Evolutionary conservation across 2,329 filamentous ascomycete genomes (phyloP), one percentile per base, ranked within the genome.

Genomic region (Ophiostoma ips): DNA sequence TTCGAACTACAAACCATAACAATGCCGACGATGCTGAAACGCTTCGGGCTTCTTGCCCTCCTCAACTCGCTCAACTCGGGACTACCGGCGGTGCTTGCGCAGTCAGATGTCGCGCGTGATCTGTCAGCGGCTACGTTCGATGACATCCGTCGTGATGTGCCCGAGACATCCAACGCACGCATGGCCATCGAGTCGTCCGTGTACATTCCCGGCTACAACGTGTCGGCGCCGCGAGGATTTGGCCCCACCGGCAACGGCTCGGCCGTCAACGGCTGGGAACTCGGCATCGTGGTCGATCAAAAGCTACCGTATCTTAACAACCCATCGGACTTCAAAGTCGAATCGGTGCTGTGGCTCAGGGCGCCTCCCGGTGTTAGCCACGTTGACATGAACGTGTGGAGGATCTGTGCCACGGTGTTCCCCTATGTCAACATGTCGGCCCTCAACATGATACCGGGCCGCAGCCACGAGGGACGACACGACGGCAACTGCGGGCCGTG

Each of bases 1-100:
- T n/a, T n/a, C n/a, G 76, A 28, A 8, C 4, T 8, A 28, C 5
- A 28, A 28, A 8, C 24, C 24, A 28, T 28, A 5, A 28, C 24
- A 28, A 28, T 28, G 24, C 4, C 24, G 24, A 28, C 8, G 8
- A 28, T 28, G 4, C 24, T 28, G 24, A 28, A 28, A 28, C 24
- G 8, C 24, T 4, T 8, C 24, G 24, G 24, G 8, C 8, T 28
- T 28, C 8, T 28, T 28, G 24, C 8, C 24, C 24, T 28, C 24
- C 8, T 28, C 24, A 5, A 5, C 8, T 4, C 24, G 8, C 24
- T 28, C 5, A 28, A 4, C n/a, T n/a, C n/a, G n/a, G n/a, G n/a
- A n/a, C n/a, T n/a, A n/a, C n/a, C n/a, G n/a, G n/a, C 38, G 4
- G 31, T 19, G 5, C 16, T 16, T 7, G 35, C 49, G 13, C 52